Percentiles rank a stretch among this genome's conserved stretches.
phyloP scores from a whole-genome alignment of 73 alveolate species.

The Uronychia setigera region DNA sequence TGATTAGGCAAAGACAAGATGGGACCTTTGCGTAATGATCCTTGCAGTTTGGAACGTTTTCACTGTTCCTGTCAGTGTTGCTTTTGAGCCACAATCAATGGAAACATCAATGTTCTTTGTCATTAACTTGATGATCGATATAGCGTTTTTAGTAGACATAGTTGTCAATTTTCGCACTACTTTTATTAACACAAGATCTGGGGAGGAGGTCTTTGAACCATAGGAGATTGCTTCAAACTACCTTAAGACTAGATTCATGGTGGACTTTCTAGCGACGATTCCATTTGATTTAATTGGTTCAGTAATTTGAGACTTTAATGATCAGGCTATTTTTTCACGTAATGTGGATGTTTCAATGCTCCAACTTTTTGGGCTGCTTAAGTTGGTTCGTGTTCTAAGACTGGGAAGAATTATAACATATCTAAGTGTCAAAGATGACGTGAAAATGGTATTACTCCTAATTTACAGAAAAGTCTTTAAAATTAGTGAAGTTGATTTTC shows the following conservation, averaged over 20 bases:
- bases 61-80: constrained; percentile 42
- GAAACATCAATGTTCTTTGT: not conserved
- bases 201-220: constrained; percentile 25
- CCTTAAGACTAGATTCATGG: constrained; percentile 36
- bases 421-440: constrained; percentile 33
- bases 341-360: not conserved
- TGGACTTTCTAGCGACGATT: constrained; percentile 55
- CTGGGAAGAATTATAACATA: constrained; percentile 34
- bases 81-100: constrained; percentile 38
- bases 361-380: constrained; percentile 41
- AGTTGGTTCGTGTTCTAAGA: constrained; percentile 51
- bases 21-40: constrained; percentile 54
- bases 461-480: not conserved
- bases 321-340: not conserved
- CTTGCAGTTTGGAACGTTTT: constrained; percentile 30
- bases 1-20: constrained; percentile 8
- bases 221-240: constrained; percentile 26
- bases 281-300: constrained; percentile 39
- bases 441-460: constrained; percentile 28
- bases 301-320: not conserved
- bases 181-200: constrained; percentile 8
- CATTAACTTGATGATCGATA: constrained; percentile 9
- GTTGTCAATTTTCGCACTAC: constrained; percentile 41
- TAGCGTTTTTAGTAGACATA: constrained; percentile 37
- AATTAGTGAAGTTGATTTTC: constrained; percentile 11